Base-by-base conservation (phyloP, 441 rosid species). In the Jatropha multifida region DNA sequence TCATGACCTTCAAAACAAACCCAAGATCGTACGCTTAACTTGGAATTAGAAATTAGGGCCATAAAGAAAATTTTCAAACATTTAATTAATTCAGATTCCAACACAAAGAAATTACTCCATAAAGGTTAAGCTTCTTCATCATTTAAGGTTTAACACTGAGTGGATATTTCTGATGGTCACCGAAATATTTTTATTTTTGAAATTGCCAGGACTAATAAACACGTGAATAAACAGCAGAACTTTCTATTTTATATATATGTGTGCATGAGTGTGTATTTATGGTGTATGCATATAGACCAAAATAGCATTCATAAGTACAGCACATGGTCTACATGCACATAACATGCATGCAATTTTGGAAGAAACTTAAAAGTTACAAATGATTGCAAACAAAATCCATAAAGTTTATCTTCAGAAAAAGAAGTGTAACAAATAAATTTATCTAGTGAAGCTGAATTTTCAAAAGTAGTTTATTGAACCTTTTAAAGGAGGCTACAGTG, bases 401-500 rank as follows among this genome's bases (percentile, higher is more conserved):
- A 41, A 41, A 41, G 7, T 41, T 41, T 41, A 41, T 41, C 44
- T 40, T 5, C 69, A 15, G 5, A 56, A 42, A 63, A 60, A 63
- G 23, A 76, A 41, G 10, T n/a, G 55, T 4, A 32, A 69, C 20
- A 4, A 23, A 41, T 51, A 14, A 76, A 76, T 54, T 18, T 9
- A 26, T 52, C 27, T 56, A 44, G 48, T 9, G 41, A 59, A 74
- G 26, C 60, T 55, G 60, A n/a, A 68, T 69, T 40, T 15, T 58
- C 32, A 23, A 4, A 74, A 74, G 69, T 17, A 70, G 65, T 38
- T 49, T 49, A 66, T 38, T 69, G 66, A 68, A 83, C 86, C 86
- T 80, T 76, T 83, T 78, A 73, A 80, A 80, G 84, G 81, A 80
- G 78, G 86, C 84, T 73, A 78, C 66, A 59, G 75, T 77, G 27